Base-by-base conservation (phyloP, 257 asterid species). In the Cruciata laevipes region DNA sequence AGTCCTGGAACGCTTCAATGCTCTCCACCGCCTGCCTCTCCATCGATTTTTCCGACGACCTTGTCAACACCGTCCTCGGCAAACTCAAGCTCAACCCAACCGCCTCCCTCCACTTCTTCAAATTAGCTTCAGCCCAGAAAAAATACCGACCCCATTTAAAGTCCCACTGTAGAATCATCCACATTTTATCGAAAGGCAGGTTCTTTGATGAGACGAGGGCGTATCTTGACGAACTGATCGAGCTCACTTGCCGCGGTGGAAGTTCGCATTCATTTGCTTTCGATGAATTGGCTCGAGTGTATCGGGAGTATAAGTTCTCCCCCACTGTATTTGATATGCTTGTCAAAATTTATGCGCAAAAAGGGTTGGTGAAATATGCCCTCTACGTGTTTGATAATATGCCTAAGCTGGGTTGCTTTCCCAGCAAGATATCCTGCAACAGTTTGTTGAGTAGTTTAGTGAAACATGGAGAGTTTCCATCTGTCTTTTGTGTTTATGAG, bases 311-410 rank as follows among this genome's bases (percentile, higher is more conserved):
- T 60, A 82, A 67, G 71, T 94, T 88, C 78, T 86, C 93, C 4
- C 90, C 76, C 0, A 75, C 83, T 23, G 96, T 94, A 67, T 90
- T 94, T 70, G 97, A 94, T 82, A 88, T 94, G 81, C 53, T 84
- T 62, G 65, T 88, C 52, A 88, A 81, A 51, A 67, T 76, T 7
- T 90, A 74, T 63, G 85, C 85, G 0, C 88, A 88, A 73, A 88
- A 76, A 62, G 90, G 95, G 69, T 72, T 85, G 86, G 62, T 81
- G 30, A 83, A 74, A 66, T 69, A 87, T 73, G 97, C 97, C 60
- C 30, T 90, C 55, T 84, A 87, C 67, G 67, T 90, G 95, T 94
- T 90, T 71, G 99, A 94, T 76, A 84, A 88, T 75, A 84, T 94
- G 99, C 84, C 79, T 47, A 75, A 81, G 62, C 80, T 90, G 21